A percentile compares a stretch with the other conserved stretches of the same genome.
Evolutionary conservation across 2,329 filamentous ascomycete species (phyloP).

Genomic region (Ophiobolus disseminans): DNA sequence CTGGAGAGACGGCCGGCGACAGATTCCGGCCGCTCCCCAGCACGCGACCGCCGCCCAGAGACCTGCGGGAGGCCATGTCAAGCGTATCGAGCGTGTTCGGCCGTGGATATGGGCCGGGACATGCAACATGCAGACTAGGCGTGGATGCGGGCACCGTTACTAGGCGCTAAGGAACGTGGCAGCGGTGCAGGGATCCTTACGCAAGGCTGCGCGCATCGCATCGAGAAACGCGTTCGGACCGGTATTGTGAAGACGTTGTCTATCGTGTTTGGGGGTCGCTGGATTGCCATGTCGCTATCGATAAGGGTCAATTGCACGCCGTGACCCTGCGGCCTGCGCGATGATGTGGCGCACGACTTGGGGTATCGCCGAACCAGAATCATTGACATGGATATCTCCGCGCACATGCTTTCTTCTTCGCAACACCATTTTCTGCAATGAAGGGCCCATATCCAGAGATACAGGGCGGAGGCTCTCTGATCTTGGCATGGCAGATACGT

Average conservation of each 20-base stretch:
- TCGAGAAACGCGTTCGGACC: background rate
- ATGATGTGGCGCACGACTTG: conserved; percentile 16
- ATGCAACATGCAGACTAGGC: conserved; percentile 9
- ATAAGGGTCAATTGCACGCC: conserved; percentile 2
- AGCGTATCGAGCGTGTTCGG: conserved; percentile 24
- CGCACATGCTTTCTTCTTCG: conserved; percentile 25
- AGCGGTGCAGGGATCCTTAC: conserved; percentile 11
- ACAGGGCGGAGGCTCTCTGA: conserved; percentile 89
- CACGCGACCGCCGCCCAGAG: conserved; percentile 87
- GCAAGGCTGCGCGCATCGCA: conserved; percentile 20
- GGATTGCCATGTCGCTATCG: conserved; percentile 1
- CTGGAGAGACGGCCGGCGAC: conserved; percentile 64
- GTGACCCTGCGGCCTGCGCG: conserved; percentile 1
- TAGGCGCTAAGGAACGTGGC: conserved; percentile 18
- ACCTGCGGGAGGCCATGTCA: conserved; percentile 60
- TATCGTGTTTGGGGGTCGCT: no score
- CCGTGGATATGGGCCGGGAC: conserved; percentile 24
- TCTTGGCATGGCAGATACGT: conserved; percentile 94
- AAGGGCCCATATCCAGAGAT: conserved; percentile 73
- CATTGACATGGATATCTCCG: conserved; percentile 31
- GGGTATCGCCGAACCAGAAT: conserved; percentile 21
- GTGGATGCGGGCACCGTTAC: conserved; percentile 21
- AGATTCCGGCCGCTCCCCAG: conserved; percentile 86
- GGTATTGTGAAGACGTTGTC: background rate
- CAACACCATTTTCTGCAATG: conserved; percentile 49